Evolutionary conservation across 2,329 filamentous ascomycete genomes (phyloP).

Genomic region (Diaporthe velutina): DNA sequence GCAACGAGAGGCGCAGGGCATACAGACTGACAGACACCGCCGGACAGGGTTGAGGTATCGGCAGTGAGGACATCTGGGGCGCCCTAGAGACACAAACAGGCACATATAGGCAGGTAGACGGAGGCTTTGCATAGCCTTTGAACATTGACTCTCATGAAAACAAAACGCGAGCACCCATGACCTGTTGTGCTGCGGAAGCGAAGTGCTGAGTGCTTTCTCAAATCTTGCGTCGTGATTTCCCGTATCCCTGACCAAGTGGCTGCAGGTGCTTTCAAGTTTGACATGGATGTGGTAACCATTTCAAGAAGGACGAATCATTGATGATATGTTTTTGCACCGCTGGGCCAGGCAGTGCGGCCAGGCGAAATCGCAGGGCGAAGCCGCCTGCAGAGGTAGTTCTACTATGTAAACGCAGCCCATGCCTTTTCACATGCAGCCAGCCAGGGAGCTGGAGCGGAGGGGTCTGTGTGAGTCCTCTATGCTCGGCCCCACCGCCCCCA

Average conservation of each 20-base stretch:
- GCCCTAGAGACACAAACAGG: conserved; percentile 16
- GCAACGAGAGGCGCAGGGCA: conserved; percentile 8
- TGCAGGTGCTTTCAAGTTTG: background rate
- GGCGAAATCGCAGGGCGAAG: background rate
- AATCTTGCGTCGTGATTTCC: no score
- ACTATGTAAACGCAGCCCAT: background rate
- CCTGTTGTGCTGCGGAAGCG: background rate
- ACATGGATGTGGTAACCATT: no score
- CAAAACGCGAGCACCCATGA: background rate
- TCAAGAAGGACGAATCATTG: background rate
- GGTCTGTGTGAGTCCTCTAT: background rate
- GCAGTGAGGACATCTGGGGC: conserved; percentile 1
- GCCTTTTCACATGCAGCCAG: background rate
- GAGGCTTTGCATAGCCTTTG: conserved; percentile 20
- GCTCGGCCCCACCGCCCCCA: background rate
- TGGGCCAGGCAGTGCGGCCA: background rate
- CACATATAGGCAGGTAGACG: conserved; percentile 24
- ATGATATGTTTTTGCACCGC: background rate
- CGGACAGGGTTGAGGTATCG: background rate
- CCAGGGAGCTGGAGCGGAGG: background rate
- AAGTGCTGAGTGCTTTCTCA: background rate
- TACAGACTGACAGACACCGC: conserved; percentile 29
- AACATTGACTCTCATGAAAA: conserved; percentile 26
- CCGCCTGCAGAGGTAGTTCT: background rate
- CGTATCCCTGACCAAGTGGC: background rate